Conservation (phyloP, 1,284 basidiomycete species). For the Papiliotrema fonsecae region DNA sequence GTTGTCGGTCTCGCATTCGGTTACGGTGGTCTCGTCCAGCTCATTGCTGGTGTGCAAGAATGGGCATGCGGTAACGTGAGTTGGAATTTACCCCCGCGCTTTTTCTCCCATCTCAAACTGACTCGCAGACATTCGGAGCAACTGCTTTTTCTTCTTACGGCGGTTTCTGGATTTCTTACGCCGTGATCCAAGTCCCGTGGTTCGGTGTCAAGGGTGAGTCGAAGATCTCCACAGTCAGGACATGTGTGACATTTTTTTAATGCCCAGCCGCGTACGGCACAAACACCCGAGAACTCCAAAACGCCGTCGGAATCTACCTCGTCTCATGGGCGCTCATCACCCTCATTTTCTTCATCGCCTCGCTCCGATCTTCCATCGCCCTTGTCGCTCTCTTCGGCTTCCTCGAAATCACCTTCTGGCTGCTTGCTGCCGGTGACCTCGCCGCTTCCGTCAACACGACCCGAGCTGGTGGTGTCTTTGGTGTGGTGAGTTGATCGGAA, state of each 20-base stretch:
- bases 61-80: constrained; percentile 62
- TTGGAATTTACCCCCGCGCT: not conserved
- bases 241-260: no score
- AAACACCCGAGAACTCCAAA: constrained; percentile 49
- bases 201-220: constrained; percentile 51
- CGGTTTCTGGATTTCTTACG: constrained; percentile 75
- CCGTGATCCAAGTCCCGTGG: constrained; percentile 38
- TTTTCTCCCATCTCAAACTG: not conserved
- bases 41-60: constrained; percentile 56
- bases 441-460: constrained; percentile 25
- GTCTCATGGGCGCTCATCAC: constrained; percentile 40
- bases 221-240: not conserved
- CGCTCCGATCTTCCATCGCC: constrained; percentile 62
- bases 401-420: constrained; percentile 57
- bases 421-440: constrained; percentile 46
- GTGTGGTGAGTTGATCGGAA: constrained; percentile 46
- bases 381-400: constrained; percentile 66
- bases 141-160: constrained; percentile 78
- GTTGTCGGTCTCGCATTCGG: constrained; percentile 79
- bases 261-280: constrained; percentile 35
- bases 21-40: constrained; percentile 73
- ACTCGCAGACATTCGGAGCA: constrained; percentile 55
- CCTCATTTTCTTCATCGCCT: constrained; percentile 51
- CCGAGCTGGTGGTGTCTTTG: constrained; percentile 70
- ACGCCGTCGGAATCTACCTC: constrained; percentile 50